Conservation (phyloP, 106 monocot genomes). For the Dendrobium nobile region DNA sequence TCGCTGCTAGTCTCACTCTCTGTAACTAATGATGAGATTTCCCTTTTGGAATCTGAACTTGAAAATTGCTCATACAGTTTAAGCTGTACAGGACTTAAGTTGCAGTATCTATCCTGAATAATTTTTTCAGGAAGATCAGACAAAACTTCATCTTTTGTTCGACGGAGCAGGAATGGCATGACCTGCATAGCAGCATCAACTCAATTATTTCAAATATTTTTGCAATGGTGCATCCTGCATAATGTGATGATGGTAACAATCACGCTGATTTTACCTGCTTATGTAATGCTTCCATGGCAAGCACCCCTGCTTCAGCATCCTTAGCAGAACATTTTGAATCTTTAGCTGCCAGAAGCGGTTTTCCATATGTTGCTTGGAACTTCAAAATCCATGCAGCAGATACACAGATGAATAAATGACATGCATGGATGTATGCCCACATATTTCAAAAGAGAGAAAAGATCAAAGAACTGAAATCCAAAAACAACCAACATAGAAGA, state of each 20-base stretch:
- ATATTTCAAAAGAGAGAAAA: no score
- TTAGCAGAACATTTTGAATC: slow-evolving; percentile 96
- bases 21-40: slow-evolving; percentile 59
- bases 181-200: slow-evolving; percentile 36
- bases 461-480: no score
- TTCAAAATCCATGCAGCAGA: slow-evolving; percentile 23
- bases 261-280: slow-evolving; percentile 56
- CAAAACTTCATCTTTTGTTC: slow-evolving; percentile 95
- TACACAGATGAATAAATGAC: neutral
- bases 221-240: neutral
- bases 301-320: slow-evolving; percentile 98
- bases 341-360: slow-evolving; percentile 77
- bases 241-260: neutral
- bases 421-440: no score
- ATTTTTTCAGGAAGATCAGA: slow-evolving; percentile 99
- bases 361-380: slow-evolving; percentile 96
- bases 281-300: slow-evolving; percentile 98
- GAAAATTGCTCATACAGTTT: slow-evolving; percentile 93
- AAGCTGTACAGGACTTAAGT: slow-evolving; percentile 78
- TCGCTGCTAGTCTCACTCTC: slow-evolving; percentile 21
- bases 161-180: slow-evolving; percentile 95
- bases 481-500: neutral
- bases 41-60: slow-evolving; percentile 58
- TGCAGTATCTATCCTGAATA: slow-evolving; percentile 96
- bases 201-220: neutral